phyloP scores from a whole-genome alignment of 2,329 filamentous ascomycete species.

The Meredithiella fracta region DNA sequence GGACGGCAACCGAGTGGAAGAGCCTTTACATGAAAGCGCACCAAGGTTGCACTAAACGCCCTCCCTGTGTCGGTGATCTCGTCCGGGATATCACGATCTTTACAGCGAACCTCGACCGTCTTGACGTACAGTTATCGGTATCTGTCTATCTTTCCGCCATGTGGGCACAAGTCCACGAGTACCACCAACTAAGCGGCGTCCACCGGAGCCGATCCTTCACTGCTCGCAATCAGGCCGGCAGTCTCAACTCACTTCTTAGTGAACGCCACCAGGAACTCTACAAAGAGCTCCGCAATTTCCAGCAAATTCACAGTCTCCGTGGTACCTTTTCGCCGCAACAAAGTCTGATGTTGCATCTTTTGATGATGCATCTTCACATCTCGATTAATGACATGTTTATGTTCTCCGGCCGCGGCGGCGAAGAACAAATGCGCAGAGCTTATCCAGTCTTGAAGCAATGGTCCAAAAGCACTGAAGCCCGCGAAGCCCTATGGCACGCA shows the following conservation, averaged over 20 bases:
- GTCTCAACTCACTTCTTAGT: conserved; percentile 30
- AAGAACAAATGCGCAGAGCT: conserved; percentile 44
- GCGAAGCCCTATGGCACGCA: conserved; percentile 49
- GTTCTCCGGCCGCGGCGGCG: conserved; percentile 50
- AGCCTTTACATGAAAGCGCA: conserved; percentile 32
- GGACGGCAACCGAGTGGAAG: conserved; percentile 49
- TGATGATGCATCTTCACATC: conserved; percentile 48
- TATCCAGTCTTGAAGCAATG: conserved; percentile 43
- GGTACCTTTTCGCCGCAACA: conserved; percentile 29
- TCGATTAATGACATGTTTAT: conserved; percentile 49
- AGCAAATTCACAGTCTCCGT: conserved; percentile 22
- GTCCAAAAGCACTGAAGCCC: conserved; percentile 36
- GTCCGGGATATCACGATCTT: conserved; percentile 40
- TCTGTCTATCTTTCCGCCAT: conserved; percentile 48
- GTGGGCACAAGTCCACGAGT: conserved; percentile 50
- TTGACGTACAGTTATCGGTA: conserved; percentile 41
- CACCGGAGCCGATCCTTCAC: conserved; percentile 30
- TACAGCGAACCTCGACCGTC: conserved; percentile 28
- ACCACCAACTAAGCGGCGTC: conserved; percentile 40
- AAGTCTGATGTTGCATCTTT: conserved; percentile 33
- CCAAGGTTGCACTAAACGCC: conserved; percentile 24
- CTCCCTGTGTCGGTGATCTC: conserved; percentile 38
- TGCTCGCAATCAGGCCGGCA: conserved; percentile 24
- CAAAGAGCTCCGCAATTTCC: conserved; percentile 35
- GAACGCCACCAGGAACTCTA: conserved; percentile 47